These are phyloP conservation scores for Claviceps sp. DNA, from an alignment of 2,329 filamentous ascomycete genomes.

Conservation along the genomic window DNA sequence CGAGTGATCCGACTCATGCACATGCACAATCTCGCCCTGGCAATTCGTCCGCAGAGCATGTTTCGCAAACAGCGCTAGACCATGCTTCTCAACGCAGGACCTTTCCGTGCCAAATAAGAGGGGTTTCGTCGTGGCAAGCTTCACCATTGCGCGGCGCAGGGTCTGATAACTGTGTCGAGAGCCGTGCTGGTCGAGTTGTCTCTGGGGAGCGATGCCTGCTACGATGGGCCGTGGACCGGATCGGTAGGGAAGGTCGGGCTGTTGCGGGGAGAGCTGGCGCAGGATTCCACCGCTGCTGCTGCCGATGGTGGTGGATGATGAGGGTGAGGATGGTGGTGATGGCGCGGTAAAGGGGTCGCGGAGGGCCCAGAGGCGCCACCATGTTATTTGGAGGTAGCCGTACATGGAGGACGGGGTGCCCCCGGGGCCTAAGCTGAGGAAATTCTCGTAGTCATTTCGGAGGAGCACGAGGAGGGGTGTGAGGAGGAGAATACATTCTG, in stretches of 20 bases:
- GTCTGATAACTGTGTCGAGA: constrained; percentile 37
- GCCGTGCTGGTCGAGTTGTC: constrained; percentile 59
- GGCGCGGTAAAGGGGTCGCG: constrained; percentile 55
- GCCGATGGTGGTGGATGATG: too few species aligned
- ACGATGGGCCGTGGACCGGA: constrained; percentile 51
- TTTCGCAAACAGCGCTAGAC: constrained; percentile 58
- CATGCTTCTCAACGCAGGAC: constrained; percentile 73
- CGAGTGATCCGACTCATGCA: constrained; percentile 62
- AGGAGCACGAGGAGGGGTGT: constrained; percentile 37
- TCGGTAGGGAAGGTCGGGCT: constrained; percentile 42
- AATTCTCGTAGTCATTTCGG: constrained; percentile 62
- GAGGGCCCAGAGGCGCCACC: constrained; percentile 58
- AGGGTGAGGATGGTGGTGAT: constrained; percentile 23
- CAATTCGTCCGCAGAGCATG: constrained; percentile 56
- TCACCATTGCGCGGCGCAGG: constrained; percentile 39
- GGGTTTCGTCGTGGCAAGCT: constrained; percentile 32
- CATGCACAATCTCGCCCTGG: constrained; percentile 70
- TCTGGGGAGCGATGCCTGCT: constrained; percentile 67
- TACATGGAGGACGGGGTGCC: constrained; percentile 61
- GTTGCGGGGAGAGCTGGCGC: not conserved
- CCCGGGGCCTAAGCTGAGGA: constrained; percentile 64
- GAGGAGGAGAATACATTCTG: constrained; percentile 36
- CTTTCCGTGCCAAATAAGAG: constrained; percentile 45
- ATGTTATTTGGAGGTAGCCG: constrained; percentile 63
- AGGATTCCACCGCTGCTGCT: constrained; percentile 41